These are phyloP conservation scores for Remersonia thermophila DNA, from an alignment of 2,329 filamentous ascomycete species.

Conservation along the genomic window DNA sequence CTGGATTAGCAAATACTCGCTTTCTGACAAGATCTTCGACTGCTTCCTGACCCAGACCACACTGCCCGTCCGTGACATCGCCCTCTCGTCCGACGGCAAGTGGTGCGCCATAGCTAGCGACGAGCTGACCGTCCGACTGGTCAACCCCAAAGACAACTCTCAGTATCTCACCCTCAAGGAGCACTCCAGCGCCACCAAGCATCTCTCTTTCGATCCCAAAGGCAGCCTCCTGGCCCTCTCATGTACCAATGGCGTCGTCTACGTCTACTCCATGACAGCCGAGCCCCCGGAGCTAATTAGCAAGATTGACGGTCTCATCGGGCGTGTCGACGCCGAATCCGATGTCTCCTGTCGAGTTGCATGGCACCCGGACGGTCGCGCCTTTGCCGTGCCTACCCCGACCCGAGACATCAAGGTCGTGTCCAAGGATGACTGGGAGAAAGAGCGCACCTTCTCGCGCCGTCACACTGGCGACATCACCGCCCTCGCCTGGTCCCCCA, in stretches of 20 bases:
- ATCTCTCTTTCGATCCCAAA: conserved; percentile 75
- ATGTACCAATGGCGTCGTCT: conserved; percentile 78
- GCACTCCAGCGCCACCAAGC: conserved; percentile 78
- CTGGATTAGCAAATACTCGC: conserved; percentile 87
- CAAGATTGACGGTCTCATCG: conserved; percentile 78
- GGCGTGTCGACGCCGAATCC: conserved; percentile 61
- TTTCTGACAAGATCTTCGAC: conserved; percentile 62
- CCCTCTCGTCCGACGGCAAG: conserved; percentile 65
- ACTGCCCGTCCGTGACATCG: conserved; percentile 77
- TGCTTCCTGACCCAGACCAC: conserved; percentile 71
- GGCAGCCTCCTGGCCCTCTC: conserved; percentile 68
- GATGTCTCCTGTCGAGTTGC: conserved; percentile 62
- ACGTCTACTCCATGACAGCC: conserved; percentile 72
- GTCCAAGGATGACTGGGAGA: conserved; percentile 81
- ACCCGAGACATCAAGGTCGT: conserved; percentile 76
- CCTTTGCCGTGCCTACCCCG: conserved; percentile 75
- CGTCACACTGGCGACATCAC: conserved; percentile 79
- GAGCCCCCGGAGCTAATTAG: conserved; percentile 71
- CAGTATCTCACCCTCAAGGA: conserved; percentile 69
- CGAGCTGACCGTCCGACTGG: conserved; percentile 81
- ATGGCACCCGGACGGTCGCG: conserved; percentile 92
- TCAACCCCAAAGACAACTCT: conserved; percentile 67
- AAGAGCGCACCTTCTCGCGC: conserved; percentile 64
- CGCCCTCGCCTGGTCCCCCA: conserved; percentile 83
- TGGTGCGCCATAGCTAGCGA: conserved; percentile 97